Conservation (phyloP, 768 basidiomycete genomes). For the Rhizopogon roseolus region DNA sequence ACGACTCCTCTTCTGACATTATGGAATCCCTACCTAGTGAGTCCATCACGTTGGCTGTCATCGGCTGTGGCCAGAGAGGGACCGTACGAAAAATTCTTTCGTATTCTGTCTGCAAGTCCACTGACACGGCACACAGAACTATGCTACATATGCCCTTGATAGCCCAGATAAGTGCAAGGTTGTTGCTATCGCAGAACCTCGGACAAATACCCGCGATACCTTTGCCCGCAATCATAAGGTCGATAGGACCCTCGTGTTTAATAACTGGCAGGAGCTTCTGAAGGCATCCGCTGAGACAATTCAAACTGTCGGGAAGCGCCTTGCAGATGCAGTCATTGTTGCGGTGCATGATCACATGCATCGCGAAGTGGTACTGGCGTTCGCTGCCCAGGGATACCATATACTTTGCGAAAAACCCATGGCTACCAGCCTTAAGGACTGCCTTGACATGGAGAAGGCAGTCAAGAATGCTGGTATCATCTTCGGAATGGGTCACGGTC, state of each 20-base stretch:
- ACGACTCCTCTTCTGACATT: constrained; percentile 14
- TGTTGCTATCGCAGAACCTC: constrained; percentile 83
- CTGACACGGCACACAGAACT: constrained; percentile 37
- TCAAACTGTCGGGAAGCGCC: constrained; percentile 55
- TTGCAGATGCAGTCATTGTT: constrained; percentile 80
- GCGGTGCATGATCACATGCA: constrained; percentile 82
- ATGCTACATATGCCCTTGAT: constrained; percentile 56
- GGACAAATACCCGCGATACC: constrained; percentile 53
- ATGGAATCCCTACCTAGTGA: constrained; percentile 6
- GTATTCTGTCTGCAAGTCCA: background rate
- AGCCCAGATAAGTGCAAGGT: constrained; percentile 66
- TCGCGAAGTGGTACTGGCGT: constrained; percentile 65
- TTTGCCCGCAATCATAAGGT: constrained; percentile 57
- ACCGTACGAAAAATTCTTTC: constrained; percentile 37
- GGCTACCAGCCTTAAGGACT: constrained; percentile 71
- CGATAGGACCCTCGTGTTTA: constrained; percentile 66
- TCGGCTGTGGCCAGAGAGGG: constrained; percentile 85
- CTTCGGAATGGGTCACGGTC: constrained; percentile 88
- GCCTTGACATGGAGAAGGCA: constrained; percentile 68
- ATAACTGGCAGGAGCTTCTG: constrained; percentile 66
- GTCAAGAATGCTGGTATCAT: constrained; percentile 66
- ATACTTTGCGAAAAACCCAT: constrained; percentile 93
- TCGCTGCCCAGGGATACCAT: constrained; percentile 79
- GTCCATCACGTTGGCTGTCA: constrained; percentile 66
- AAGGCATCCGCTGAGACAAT: constrained; percentile 65